Percentiles rank a stretch among this genome's conserved stretches.
Evolutionary conservation across 2,329 filamentous ascomycete genomes (phyloP).

Genomic region (Phialemoniopsis sp.): DNA sequence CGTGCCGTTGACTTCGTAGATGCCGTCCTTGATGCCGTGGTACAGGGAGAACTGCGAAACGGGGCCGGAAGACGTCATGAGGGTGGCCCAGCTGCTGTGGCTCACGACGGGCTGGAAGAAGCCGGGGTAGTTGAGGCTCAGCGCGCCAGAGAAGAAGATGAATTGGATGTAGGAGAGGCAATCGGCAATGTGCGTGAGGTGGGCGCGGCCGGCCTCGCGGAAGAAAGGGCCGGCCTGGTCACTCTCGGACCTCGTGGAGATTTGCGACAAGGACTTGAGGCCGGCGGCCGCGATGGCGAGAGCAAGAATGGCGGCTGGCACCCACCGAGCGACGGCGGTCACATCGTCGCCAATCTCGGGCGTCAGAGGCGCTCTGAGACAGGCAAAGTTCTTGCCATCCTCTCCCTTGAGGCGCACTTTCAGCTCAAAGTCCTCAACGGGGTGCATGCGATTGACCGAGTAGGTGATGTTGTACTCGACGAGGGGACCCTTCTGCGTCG

Average conservation of each 20-base stretch:
- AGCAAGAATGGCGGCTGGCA: background rate
- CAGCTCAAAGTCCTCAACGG: too few relatives aligned
- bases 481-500: too few relatives aligned
- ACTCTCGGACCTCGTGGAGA: background rate
- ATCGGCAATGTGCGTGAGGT: slow-evolving; percentile 44
- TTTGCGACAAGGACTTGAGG: background rate
- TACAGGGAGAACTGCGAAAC: slow-evolving; percentile 17
- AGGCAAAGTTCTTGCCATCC: too few relatives aligned
- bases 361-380: too few relatives aligned
- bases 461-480: too few relatives aligned
- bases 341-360: too few relatives aligned
- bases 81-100: slow-evolving; percentile 61
- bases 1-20: slow-evolving; percentile 64
- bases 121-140: slow-evolving; percentile 70
- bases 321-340: background rate
- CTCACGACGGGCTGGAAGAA: slow-evolving; percentile 69
- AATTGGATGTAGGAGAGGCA: slow-evolving; percentile 76
- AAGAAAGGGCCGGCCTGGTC: background rate
- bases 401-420: too few relatives aligned
- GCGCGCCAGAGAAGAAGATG: slow-evolving; percentile 63
- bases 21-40: slow-evolving; percentile 38
- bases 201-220: slow-evolving; percentile 1
- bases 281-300: background rate
- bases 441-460: too few relatives aligned
- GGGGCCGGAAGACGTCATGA: slow-evolving; percentile 49